Base-by-base conservation (phyloP, 1,284 basidiomycete genomes). In the Malassezia furfur region DNA sequence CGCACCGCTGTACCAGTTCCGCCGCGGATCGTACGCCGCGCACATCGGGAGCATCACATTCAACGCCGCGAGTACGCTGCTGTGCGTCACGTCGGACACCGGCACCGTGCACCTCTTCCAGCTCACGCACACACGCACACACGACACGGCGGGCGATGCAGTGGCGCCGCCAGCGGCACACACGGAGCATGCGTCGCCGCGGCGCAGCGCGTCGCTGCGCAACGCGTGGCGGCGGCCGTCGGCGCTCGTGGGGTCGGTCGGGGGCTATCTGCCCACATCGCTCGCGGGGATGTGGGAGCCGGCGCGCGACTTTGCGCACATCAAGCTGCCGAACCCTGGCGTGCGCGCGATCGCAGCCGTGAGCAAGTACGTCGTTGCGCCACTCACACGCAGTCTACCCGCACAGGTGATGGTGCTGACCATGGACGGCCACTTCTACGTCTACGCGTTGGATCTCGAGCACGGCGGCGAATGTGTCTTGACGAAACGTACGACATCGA, bases 61-160 rank as follows among this genome's bases (percentile, higher is more conserved):
- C 77, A 98, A 98, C 70, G 76, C 84, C 2, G 84, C 88, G 35
- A 84, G 83, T 17, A 86, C 84, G 3, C 76, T 99, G 12, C 78
- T 99, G 14, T 89, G 88, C 2, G 91, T 96, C 7, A 87, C 85
- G 67, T 86, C 84, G 8, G 93, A 91, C 61, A 88, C 91, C 60
- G 91, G 91, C 64, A 99, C 93, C 8, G 91, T 99, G 34, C 94
- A 99, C 76, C 86, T 99, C 48, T 99, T 96, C 79, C 89, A 88
- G 74, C 79, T 98, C 5, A 22, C 21, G 5, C 38, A 10, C 30
- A 82, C 62, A 57, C 50, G 4, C 4, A 28, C 25, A 28, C 25
- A 28, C 25, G 25, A 28, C 25, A 28, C 25, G 50, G 10, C 34
- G n/a, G 17, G 25, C 45, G 46, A 12, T 5, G 30, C 14, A 5